phyloP scores from a whole-genome alignment of 768 basidiomycete genomes.

The Lactarius sp. region DNA sequence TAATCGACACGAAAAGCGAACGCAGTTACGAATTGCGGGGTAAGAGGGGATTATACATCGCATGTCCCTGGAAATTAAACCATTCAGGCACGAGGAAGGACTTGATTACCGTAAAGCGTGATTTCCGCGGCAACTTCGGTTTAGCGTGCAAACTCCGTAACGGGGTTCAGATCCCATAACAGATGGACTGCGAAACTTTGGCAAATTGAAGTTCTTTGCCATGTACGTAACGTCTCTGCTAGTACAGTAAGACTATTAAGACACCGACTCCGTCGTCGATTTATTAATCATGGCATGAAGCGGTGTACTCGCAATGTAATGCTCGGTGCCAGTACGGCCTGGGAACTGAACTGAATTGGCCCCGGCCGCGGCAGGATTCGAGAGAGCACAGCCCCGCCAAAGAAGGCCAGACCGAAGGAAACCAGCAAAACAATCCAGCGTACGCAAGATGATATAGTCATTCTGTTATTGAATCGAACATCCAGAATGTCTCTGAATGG shows the following conservation, averaged over 20 bases:
- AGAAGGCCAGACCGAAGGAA: too few species aligned
- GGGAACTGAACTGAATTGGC: too few species aligned
- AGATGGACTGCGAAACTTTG: not conserved
- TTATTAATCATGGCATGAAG: not conserved
- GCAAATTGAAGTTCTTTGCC: not conserved
- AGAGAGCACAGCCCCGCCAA: too few species aligned
- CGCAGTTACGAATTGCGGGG: conserved; percentile 8
- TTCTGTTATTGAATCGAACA: too few species aligned
- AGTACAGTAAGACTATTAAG: too few species aligned
- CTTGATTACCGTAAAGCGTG: not conserved
- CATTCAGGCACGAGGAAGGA: conserved; percentile 5
- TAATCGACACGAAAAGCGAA: not conserved
- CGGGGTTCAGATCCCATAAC: not conserved
- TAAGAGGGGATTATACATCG: not conserved
- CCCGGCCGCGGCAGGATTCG: too few species aligned
- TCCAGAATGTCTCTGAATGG: too few species aligned
- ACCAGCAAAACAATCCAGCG: too few species aligned
- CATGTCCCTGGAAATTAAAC: not conserved
- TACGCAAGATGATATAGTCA: too few species aligned
- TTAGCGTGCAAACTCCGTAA: not conserved
- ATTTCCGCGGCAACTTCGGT: conserved; percentile 12
- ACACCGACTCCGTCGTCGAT: not conserved
- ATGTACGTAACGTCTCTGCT: not conserved
- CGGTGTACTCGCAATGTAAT: not conserved
- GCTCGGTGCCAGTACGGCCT: too few species aligned